These are phyloP conservation scores for Urtica urens DNA, from an alignment of 306 rosid species.

Conservation along the genomic window DNA sequence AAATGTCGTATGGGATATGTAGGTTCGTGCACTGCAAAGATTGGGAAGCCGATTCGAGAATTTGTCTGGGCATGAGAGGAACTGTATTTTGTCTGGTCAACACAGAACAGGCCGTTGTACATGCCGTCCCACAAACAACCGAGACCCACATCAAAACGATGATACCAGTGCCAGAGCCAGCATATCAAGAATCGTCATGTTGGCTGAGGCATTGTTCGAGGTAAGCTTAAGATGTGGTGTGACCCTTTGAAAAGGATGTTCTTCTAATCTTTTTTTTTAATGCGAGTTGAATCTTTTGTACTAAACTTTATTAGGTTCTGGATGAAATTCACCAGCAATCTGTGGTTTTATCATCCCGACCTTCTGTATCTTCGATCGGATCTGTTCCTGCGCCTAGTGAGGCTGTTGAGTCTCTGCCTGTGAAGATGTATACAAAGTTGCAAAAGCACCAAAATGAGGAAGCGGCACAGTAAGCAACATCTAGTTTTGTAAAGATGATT, in stretches of 20 bases:
- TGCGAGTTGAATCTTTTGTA: constrained; percentile 41
- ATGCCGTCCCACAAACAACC: constrained; percentile 47
- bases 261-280: constrained; percentile 18
- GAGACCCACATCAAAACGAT: constrained; percentile 44
- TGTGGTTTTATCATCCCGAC: constrained; percentile 84
- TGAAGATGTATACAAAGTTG: constrained; percentile 58
- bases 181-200: constrained; percentile 96
- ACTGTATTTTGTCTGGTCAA: constrained; percentile 84
- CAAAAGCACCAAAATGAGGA: constrained; percentile 73
- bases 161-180: constrained; percentile 88
- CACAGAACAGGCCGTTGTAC: constrained; percentile 86
- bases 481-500: background rate
- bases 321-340: constrained; percentile 99
- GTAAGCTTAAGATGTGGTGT: constrained; percentile 30
- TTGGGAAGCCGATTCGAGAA: constrained; percentile 93
- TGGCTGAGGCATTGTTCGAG: constrained; percentile 99
- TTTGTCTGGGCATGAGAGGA: constrained; percentile 88
- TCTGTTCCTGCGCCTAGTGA: constrained; percentile 93
- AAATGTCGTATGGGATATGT: constrained; percentile 16
- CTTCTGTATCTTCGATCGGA: constrained; percentile 89
- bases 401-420: constrained; percentile 92
- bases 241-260: constrained; percentile 14
- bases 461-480: constrained; percentile 66
- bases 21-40: constrained; percentile 99
- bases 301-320: constrained; percentile 93